phyloP scores from a whole-genome alignment of 495 filamentous ascomycete genomes.

The Alectoria sarmentosa region DNA sequence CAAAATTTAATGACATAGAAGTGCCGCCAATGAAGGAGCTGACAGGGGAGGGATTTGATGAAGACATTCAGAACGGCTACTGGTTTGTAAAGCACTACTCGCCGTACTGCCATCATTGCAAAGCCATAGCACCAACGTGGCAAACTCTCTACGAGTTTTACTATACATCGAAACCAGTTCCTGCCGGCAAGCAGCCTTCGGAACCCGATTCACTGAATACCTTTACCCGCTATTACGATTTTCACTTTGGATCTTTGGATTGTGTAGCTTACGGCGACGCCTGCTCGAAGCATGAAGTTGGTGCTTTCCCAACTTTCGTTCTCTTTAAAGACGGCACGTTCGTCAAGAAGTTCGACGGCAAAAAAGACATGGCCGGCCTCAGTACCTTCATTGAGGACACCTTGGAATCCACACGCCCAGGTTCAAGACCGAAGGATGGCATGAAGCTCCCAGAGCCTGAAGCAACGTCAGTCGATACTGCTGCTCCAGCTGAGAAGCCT shows the following conservation, averaged over 20 bases:
- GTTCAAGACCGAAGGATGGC: constrained; percentile 60
- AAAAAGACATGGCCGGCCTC: constrained; percentile 52
- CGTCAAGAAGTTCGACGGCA: constrained; percentile 52
- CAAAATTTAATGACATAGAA: constrained; percentile 71
- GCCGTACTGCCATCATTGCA: constrained; percentile 73
- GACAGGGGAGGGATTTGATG: constrained; percentile 47
- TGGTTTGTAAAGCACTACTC: constrained; percentile 76
- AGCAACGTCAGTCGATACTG: constrained; percentile 41
- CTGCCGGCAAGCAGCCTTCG: constrained; percentile 38
- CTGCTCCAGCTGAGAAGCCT: constrained; percentile 36
- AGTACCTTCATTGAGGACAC: constrained; percentile 66
- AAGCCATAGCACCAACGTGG: constrained; percentile 71
- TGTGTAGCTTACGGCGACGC: constrained; percentile 73
- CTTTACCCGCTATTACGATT: constrained; percentile 73
- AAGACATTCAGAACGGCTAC: constrained; percentile 54
- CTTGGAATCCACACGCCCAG: constrained; percentile 70
- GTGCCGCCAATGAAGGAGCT: constrained; percentile 70
- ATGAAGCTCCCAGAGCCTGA: constrained; percentile 55
- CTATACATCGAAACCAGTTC: constrained; percentile 75
- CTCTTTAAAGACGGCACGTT: constrained; percentile 76
- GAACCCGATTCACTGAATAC: constrained; percentile 49
- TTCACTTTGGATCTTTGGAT: constrained; percentile 80
- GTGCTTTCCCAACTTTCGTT: constrained; percentile 64
- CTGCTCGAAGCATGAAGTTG: constrained; percentile 58
- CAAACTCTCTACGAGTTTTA: constrained; percentile 96